Evolutionary conservation across 2,329 filamentous ascomycete species (phyloP).

Genomic region (Sphaerulina musiva): DNA sequence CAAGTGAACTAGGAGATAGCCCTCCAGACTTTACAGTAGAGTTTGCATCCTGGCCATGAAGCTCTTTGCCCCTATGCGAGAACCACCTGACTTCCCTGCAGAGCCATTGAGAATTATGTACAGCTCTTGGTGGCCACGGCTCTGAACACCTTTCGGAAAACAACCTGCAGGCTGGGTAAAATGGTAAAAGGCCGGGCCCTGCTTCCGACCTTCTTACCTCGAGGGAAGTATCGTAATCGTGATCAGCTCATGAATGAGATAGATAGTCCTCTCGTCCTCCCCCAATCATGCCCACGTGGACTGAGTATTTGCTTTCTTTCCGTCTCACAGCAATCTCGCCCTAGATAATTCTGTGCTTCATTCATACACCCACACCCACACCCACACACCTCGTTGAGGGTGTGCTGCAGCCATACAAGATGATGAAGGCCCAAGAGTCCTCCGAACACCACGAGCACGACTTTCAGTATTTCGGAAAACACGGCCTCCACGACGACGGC

Average conservation of each 20-base stretch:
- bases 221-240: not conserved
- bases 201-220: not conserved
- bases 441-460: conserved; percentile 1
- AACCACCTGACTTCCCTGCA: conserved; percentile 10
- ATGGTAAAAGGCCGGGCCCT: conserved; percentile 2
- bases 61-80: conserved; percentile 8
- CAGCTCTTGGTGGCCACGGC: conserved; percentile 8
- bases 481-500: conserved; percentile 4
- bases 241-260: not conserved
- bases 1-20: conserved; percentile 1
- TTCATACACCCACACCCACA: too few relatives aligned
- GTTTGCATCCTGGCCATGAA: conserved; percentile 8
- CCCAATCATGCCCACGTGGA: not conserved
- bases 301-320: not conserved
- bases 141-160: conserved; percentile 1
- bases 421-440: not conserved
- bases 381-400: not conserved
- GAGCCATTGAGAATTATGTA: conserved; percentile 6
- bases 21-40: not conserved
- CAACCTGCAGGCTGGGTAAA: conserved; percentile 1
- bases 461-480: conserved; percentile 5
- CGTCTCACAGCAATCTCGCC: not conserved
- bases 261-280: conserved; percentile 2
- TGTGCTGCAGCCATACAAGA: not conserved
- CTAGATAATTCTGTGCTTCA: not conserved